Evolutionary conservation across 768 basidiomycete genomes (phyloP).

Genomic region (Peribolospora kevripleyi): DNA sequence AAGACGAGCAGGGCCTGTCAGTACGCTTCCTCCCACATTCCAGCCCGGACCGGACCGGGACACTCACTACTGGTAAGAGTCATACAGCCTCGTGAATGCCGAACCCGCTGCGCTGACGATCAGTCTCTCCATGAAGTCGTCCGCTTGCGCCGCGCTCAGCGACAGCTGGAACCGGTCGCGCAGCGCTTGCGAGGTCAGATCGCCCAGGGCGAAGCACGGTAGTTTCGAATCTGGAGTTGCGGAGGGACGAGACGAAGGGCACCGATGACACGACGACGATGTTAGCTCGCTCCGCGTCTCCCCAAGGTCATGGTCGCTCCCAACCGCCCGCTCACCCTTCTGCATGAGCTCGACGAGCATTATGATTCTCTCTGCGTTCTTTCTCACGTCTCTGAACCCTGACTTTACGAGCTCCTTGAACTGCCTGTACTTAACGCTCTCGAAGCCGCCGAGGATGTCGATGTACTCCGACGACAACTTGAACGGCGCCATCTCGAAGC

Average conservation of each 20-base stretch:
- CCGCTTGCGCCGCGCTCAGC: slow-evolving; percentile 42
- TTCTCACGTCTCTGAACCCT: slow-evolving; percentile 77
- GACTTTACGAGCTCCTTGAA: slow-evolving; percentile 73
- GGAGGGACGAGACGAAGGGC: not conserved
- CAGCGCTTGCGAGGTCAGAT: slow-evolving; percentile 65
- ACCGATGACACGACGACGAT: not conserved
- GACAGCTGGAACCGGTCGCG: slow-evolving; percentile 84
- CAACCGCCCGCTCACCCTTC: slow-evolving; percentile 34
- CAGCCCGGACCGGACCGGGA: too few species aligned
- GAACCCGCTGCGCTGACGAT: slow-evolving; percentile 77
- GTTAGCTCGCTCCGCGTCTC: too few species aligned
- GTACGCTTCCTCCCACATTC: too few species aligned
- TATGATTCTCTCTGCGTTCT: slow-evolving; percentile 88
- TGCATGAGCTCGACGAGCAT: slow-evolving; percentile 95
- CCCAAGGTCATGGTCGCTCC: not conserved
- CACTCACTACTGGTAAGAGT: slow-evolving; percentile 27
- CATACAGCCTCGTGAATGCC: slow-evolving; percentile 85
- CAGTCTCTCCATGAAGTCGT: slow-evolving; percentile 66
- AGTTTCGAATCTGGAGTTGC: slow-evolving; percentile 46
- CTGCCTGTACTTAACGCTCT: slow-evolving; percentile 48
- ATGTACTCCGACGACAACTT: slow-evolving; percentile 86
- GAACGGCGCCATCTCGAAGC: slow-evolving; percentile 98
- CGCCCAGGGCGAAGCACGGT: slow-evolving; percentile 77
- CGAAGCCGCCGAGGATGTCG: slow-evolving; percentile 61
- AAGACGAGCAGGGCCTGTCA: too few species aligned